phyloP scores from a whole-genome alignment of 129 eudicot genomes.

The Centella asiatica region DNA sequence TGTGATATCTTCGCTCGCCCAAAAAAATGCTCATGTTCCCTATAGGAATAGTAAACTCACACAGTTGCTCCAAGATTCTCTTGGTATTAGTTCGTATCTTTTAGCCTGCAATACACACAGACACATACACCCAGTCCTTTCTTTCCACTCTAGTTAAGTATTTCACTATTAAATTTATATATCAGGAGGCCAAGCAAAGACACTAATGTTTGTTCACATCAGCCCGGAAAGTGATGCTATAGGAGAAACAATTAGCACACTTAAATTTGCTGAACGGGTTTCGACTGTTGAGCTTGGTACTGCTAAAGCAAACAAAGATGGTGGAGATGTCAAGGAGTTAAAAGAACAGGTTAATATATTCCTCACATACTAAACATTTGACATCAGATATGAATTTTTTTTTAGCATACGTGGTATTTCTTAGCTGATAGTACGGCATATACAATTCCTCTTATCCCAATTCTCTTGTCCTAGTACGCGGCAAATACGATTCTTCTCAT shows the following conservation, averaged over 20 bases:
- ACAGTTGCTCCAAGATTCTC: constrained; percentile 78
- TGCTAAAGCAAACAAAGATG: constrained; percentile 55
- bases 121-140: neutral
- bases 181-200: constrained; percentile 87
- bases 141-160: neutral
- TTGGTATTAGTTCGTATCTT: constrained; percentile 32
- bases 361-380: neutral
- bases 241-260: constrained; percentile 78
- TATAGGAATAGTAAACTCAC: constrained; percentile 82
- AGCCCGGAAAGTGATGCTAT: constrained; percentile 66
- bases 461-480: neutral
- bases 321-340: constrained; percentile 49
- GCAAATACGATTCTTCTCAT: neutral
- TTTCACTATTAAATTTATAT: neutral
- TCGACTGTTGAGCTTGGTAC: constrained; percentile 84
- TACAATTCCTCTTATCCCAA: neutral
- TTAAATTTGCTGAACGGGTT: constrained; percentile 84
- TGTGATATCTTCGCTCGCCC: constrained; percentile 67
- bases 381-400: neutral
- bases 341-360: constrained; percentile 52
- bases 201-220: constrained; percentile 84
- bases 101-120: too few relatives aligned
- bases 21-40: constrained; percentile 56
- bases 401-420: too few relatives aligned
- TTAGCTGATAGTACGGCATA: neutral